Evolutionary conservation across 2,329 filamentous ascomycete genomes (phyloP).

Genomic region (Cyclaneusma minus): DNA sequence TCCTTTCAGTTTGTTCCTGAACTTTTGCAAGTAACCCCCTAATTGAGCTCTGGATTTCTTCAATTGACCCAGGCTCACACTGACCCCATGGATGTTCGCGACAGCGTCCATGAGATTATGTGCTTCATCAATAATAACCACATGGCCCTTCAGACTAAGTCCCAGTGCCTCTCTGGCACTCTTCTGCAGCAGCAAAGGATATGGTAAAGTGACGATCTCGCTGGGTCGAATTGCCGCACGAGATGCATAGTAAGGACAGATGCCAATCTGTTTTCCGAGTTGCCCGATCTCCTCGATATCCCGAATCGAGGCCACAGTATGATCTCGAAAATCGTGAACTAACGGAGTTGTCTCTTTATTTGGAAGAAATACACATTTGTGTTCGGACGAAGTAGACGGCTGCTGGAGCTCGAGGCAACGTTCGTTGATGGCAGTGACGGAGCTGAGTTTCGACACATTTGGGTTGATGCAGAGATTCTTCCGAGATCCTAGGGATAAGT

Average conservation of each 20-base stretch:
- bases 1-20: slow-evolving; percentile 76
- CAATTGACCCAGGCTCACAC: slow-evolving; percentile 59
- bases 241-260: slow-evolving; percentile 96
- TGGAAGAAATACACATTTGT: slow-evolving; percentile 63
- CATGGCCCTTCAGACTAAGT: slow-evolving; percentile 70
- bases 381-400: slow-evolving; percentile 40
- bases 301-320: slow-evolving; percentile 65
- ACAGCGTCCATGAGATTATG: slow-evolving; percentile 97
- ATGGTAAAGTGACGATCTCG: slow-evolving; percentile 85
- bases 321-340: slow-evolving; percentile 71
- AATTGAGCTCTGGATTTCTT: slow-evolving; percentile 60
- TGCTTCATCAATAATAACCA: slow-evolving; percentile 94
- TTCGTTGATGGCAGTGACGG: slow-evolving; percentile 78
- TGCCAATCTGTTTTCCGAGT: slow-evolving; percentile 60
- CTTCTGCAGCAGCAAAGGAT: slow-evolving; percentile 76
- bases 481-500: slow-evolving; percentile 52
- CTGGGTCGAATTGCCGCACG: slow-evolving; percentile 66
- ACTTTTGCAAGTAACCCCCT: slow-evolving; percentile 69
- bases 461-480: slow-evolving; percentile 77
- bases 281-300: slow-evolving; percentile 85
- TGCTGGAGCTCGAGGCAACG: slow-evolving; percentile 83
- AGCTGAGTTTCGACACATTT: slow-evolving; percentile 54
- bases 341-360: slow-evolving; percentile 58
- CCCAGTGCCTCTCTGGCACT: slow-evolving; percentile 76
- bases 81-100: slow-evolving; percentile 68